Evolutionary conservation across 1,139 yeast species (phyloP).

Genomic region (Meyerozyma smithsonii): DNA sequence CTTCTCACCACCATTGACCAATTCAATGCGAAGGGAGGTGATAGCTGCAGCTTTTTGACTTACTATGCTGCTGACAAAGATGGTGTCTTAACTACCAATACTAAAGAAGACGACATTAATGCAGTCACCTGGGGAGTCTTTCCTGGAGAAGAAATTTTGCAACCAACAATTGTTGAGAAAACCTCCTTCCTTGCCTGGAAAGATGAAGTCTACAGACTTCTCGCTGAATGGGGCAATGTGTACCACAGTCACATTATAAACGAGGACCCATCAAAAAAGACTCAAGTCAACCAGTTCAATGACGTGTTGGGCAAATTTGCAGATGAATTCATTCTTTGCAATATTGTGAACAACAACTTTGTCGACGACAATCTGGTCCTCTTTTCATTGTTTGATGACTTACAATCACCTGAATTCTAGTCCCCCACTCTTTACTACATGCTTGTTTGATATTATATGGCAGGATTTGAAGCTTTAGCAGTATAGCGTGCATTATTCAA

Average conservation of each 20-base stretch:
- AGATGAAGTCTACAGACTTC: slow-evolving; percentile 84
- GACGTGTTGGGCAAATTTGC: slow-evolving; percentile 48
- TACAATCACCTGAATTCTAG: slow-evolving; percentile 3
- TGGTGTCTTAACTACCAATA: slow-evolving; percentile 60
- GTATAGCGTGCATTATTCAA: not conserved
- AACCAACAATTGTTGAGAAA: slow-evolving; percentile 90
- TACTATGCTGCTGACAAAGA: slow-evolving; percentile 71
- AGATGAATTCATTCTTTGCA: slow-evolving; percentile 68
- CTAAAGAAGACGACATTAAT: slow-evolving; percentile 73
- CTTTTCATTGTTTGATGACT: slow-evolving; percentile 30
- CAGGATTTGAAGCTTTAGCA: not conserved
- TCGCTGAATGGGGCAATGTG: slow-evolving; percentile 74
- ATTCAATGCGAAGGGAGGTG: slow-evolving; percentile 33
- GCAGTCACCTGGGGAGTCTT: slow-evolving; percentile 98
- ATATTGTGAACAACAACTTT: slow-evolving; percentile 88
- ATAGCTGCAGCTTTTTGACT: slow-evolving; percentile 48
- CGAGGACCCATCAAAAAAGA: slow-evolving; percentile 32
- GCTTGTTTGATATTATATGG: not conserved
- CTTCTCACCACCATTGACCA: slow-evolving; percentile 34
- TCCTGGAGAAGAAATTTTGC: slow-evolving; percentile 87
- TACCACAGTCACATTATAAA: slow-evolving; percentile 37
- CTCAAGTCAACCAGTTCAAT: slow-evolving; percentile 21
- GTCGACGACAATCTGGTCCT: slow-evolving; percentile 45
- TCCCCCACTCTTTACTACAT: not conserved
- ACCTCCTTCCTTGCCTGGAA: slow-evolving; percentile 93